Evolutionary conservation across 1,284 basidiomycete genomes (phyloP), one percentile per base, ranked within the genome.

Genomic region (Trametes versicolor): DNA sequence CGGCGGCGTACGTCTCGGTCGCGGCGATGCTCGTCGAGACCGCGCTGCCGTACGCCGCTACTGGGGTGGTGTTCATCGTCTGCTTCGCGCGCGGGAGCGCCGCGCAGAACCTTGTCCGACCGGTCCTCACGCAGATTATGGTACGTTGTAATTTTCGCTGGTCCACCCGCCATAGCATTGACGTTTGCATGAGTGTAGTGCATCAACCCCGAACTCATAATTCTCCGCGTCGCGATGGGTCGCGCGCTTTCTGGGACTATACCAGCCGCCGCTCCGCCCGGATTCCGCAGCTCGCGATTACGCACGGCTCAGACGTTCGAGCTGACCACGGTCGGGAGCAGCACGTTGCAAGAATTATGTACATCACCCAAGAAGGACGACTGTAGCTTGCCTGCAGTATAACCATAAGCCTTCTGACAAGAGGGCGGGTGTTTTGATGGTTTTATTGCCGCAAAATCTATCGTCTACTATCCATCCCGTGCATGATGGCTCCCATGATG

Each of bases 21-120:
- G 70, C 72, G 8, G 62, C 75, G 19, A 76, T 79, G 70, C 62
- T 79, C 27, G 65, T 78, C 57, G 78, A 79, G 65, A 76, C 73
- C 49, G 75, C 76, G 13, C 66, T 72, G 41, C 69, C 77, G 25
- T 78, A 76, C 65, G 70, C 76, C 17, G 55, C 72, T 41, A 65
- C 72, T 51, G 72, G 74, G n/a, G 50, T 78, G 15, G 57, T 78
- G 25, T 76, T 77, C 67, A 69, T 79, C 54, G 70, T 74, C 37
- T 67, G 73, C 7, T 77, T 75, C 60, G 70, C 71, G 21, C 61
- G 70, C 12, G 72, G 70, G 61, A 58, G 67, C 34, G 49, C 60
- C 45, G 64, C 47, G 19, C 51, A 60, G 60, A 68, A 66, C 57
- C 62, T 74, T 47, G 71, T 76, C 68, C 63, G 76, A 6, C 73